These are phyloP conservation scores for Clitopilus passeckerianus DNA, from an alignment of 768 basidiomycete species.

Conservation along the genomic window DNA sequence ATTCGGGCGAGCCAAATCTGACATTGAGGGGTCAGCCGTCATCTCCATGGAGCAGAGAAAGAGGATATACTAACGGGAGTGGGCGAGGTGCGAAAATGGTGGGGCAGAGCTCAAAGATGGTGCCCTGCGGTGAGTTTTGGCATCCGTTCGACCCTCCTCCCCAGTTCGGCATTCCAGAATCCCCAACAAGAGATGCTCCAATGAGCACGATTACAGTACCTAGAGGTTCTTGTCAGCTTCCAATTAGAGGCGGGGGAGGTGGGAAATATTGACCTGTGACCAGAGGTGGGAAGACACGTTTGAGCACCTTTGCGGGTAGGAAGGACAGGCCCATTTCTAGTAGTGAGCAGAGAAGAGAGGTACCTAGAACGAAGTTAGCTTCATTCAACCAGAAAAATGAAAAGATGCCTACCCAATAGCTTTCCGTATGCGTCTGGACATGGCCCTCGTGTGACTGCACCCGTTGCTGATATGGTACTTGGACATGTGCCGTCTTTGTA, in stretches of 20 bases:
- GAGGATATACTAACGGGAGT: slow-evolving; percentile 39
- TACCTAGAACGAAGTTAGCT: slow-evolving; percentile 35
- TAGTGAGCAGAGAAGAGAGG: slow-evolving; percentile 73
- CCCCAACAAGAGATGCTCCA: slow-evolving; percentile 71
- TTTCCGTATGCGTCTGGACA: slow-evolving; percentile 83
- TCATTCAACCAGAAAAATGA: background rate
- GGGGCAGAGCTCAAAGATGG: slow-evolving; percentile 71
- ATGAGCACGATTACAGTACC: slow-evolving; percentile 80
- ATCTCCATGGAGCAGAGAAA: background rate
- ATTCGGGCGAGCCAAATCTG: slow-evolving; percentile 78
- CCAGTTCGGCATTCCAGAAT: slow-evolving; percentile 76
- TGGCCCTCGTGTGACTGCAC: slow-evolving; percentile 48
- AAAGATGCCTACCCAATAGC: slow-evolving; percentile 49
- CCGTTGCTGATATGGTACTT: slow-evolving; percentile 49
- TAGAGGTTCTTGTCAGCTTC: slow-evolving; percentile 10
- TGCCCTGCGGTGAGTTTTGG: slow-evolving; percentile 49
- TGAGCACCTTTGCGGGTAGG: slow-evolving; percentile 56
- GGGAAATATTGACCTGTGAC: slow-evolving; percentile 53
- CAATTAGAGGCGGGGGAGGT: background rate
- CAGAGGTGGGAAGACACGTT: slow-evolving; percentile 73
- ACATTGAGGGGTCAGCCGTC: background rate
- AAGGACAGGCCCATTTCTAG: slow-evolving; percentile 79
- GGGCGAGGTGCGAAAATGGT: slow-evolving; percentile 66
- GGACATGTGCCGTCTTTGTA: slow-evolving; percentile 79
- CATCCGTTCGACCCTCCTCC: slow-evolving; percentile 81